Percentiles rank a stretch among this genome's conserved stretches.
phyloP scores from a whole-genome alignment of 441 rosid species.

The Aquilaria agallochum region DNA sequence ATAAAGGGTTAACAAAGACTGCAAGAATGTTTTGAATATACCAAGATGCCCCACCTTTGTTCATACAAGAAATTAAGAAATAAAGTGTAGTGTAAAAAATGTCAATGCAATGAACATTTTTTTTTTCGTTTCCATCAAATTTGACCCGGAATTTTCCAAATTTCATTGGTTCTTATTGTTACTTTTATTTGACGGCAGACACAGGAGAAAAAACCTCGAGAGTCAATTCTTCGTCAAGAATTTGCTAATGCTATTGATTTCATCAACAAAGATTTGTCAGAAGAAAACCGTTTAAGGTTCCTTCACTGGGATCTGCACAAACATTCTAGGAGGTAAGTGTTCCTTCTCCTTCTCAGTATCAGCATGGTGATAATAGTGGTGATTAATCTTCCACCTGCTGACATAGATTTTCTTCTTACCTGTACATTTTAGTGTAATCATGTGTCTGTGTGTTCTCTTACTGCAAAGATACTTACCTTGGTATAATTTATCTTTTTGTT shows the following conservation, averaged over 20 bases:
- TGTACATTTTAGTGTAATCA: neutral
- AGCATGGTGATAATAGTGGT: neutral
- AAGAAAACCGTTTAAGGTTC: conserved; percentile 73
- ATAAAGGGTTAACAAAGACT: too few relatives aligned
- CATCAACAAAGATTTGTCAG: conserved; percentile 81
- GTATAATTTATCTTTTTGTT: conserved; percentile 10
- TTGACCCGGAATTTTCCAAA: too few relatives aligned
- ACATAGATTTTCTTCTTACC: conserved; percentile 7
- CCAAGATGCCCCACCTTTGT: neutral
- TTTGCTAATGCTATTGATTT: conserved; percentile 92
- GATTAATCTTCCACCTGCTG: neutral
- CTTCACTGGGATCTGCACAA: conserved; percentile 93
- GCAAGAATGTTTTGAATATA: too few relatives aligned
- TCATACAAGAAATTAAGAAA: conserved; percentile 1
- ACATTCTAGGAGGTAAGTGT: conserved; percentile 68
- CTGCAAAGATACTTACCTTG: conserved; percentile 6
- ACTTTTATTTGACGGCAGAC: conserved; percentile 45
- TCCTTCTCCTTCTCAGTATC: neutral
- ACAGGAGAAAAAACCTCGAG: conserved; percentile 93
- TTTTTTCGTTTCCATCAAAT: conserved; percentile 1
- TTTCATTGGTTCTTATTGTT: conserved; percentile 7
- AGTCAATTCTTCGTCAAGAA: conserved; percentile 86
- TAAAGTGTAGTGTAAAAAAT: too few relatives aligned
- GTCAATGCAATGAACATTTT: neutral
- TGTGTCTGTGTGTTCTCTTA: conserved; percentile 4